phyloP scores from a whole-genome alignment of 176 grass and related monocot genomes.

The Microstegium vimineum region DNA sequence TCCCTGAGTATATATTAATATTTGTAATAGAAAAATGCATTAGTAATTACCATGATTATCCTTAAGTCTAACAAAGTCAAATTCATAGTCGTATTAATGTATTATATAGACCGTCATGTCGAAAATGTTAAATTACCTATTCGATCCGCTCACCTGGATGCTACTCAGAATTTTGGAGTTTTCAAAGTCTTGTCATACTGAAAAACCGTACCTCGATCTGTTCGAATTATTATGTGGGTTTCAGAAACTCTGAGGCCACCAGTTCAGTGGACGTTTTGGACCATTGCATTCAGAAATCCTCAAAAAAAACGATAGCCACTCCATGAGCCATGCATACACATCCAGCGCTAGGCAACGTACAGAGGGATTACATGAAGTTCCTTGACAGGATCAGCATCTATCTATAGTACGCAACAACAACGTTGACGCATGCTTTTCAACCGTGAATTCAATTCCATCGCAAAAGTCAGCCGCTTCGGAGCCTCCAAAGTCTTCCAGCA shows the following conservation, averaged over 20 bases:
- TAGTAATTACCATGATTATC: too few relatives aligned
- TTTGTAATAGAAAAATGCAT: too few relatives aligned
- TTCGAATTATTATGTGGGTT: not conserved
- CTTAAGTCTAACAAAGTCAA: too few relatives aligned
- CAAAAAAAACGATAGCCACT: not conserved
- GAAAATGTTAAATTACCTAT: too few relatives aligned
- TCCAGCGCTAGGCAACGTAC: not conserved
- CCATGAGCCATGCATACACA: not conserved
- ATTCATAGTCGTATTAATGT: too few relatives aligned
- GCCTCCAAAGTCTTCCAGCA: conserved; percentile 7
- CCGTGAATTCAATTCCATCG: too few relatives aligned
- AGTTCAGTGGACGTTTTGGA: not conserved
- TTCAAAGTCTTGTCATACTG: not conserved
- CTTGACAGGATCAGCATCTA: not conserved
- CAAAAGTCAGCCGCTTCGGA: conserved; percentile 24
- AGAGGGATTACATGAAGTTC: not conserved
- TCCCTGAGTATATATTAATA: too few relatives aligned
- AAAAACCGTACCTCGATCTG: too few relatives aligned
- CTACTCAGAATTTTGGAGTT: not conserved
- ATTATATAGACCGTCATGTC: too few relatives aligned
- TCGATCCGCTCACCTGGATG: too few relatives aligned
- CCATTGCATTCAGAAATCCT: not conserved
- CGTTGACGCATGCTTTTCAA: not conserved
- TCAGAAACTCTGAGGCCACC: not conserved
- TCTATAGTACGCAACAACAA: not conserved